A percentile compares a stretch with the other conserved stretches of the same genome.
Evolutionary conservation across 192 early-diverging fungal genomes (phyloP).

Genomic region (Entomortierella parvispora): DNA sequence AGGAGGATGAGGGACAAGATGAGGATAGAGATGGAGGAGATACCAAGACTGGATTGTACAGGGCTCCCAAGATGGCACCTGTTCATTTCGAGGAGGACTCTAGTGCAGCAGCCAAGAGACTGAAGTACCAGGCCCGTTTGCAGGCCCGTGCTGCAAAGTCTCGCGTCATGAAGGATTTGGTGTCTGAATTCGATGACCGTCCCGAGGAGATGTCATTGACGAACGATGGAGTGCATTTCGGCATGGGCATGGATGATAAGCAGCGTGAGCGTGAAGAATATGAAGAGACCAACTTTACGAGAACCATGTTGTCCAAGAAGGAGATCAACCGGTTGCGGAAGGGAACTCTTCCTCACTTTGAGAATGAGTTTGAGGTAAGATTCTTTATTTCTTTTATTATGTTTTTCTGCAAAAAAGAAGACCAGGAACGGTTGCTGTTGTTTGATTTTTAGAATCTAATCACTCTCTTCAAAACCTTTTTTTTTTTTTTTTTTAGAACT

Average conservation of each 20-base stretch:
- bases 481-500: constrained; percentile 46
- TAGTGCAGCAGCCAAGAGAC: constrained; percentile 62
- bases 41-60: constrained; percentile 76
- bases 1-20: constrained; percentile 13
- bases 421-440: neutral
- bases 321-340: constrained; percentile 75
- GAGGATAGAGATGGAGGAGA: constrained; percentile 48
- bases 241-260: constrained; percentile 65
- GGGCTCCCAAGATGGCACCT: constrained; percentile 85
- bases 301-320: constrained; percentile 76
- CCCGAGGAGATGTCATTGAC: constrained; percentile 80
- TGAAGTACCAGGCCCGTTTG: constrained; percentile 70
- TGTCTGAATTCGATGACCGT: constrained; percentile 84
- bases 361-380: constrained; percentile 86
- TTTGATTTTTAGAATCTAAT: neutral
- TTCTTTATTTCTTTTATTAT: constrained; percentile 1
- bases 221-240: constrained; percentile 76
- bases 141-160: constrained; percentile 80
- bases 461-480: neutral
- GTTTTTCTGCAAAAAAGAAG: neutral
- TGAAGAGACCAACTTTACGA: constrained; percentile 92
- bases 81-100: constrained; percentile 85
- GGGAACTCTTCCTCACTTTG: constrained; percentile 67
- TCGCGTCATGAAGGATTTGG: constrained; percentile 85
- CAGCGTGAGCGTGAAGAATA: constrained; percentile 73